Conservation (phyloP, 2,329 filamentous ascomycete species). For the Fusarium veterinarium region DNA sequence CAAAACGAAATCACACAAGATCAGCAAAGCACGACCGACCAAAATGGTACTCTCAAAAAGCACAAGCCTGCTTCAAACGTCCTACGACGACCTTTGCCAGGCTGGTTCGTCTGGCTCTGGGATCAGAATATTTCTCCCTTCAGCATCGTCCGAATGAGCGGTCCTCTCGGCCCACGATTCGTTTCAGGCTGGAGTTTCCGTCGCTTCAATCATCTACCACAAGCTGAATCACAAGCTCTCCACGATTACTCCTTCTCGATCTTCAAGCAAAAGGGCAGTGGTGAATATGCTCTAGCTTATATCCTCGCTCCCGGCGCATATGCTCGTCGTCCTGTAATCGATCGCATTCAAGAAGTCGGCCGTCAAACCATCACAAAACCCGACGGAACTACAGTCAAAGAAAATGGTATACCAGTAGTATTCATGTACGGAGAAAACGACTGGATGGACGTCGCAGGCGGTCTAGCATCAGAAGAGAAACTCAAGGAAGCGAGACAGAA, state of each 20-base stretch:
- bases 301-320: conserved; percentile 94
- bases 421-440: conserved; percentile 98
- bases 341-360: conserved; percentile 86
- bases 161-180: conserved; percentile 89
- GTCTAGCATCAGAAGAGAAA: conserved; percentile 81
- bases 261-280: conserved; percentile 90
- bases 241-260: conserved; percentile 96
- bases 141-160: conserved; percentile 86
- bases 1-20: conserved; percentile 84
- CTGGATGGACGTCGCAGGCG: conserved; percentile 97
- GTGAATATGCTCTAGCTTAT: conserved; percentile 93
- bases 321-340: conserved; percentile 86
- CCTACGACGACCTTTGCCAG: conserved; percentile 72
- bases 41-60: conserved; percentile 53
- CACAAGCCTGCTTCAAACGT: conserved; percentile 45
- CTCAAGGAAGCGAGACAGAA: conserved; percentile 75
- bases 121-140: conserved; percentile 97
- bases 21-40: conserved; percentile 63
- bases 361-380: conserved; percentile 67
- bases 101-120: conserved; percentile 95
- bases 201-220: conserved; percentile 88
- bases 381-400: conserved; percentile 48
- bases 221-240: conserved; percentile 81
- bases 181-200: conserved; percentile 96
- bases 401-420: conserved; percentile 82